Conservation (phyloP, 257 asterid genomes). For the Petunia secreta region DNA sequence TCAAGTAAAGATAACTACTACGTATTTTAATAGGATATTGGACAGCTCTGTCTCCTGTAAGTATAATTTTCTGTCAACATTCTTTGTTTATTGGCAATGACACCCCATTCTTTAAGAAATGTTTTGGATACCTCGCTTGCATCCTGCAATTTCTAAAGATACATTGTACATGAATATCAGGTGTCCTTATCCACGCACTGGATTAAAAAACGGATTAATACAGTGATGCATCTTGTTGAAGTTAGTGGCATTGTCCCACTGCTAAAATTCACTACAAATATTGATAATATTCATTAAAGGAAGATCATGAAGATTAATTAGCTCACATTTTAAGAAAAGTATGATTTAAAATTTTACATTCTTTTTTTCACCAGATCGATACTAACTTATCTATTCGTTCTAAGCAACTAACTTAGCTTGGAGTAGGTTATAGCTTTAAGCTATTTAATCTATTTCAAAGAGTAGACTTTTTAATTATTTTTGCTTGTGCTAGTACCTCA, state of each 20-base stretch:
- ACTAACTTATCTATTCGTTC: too few species aligned
- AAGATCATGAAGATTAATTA: not conserved
- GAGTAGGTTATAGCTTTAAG: too few species aligned
- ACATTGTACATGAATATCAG: not conserved
- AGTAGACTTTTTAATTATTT: too few species aligned
- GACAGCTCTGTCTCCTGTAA: not conserved
- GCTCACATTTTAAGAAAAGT: not conserved
- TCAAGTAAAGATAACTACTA: not conserved
- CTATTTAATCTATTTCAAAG: too few species aligned
- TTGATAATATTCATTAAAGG: too few species aligned
- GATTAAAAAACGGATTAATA: not conserved
- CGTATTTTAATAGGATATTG: not conserved
- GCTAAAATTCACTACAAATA: not conserved
- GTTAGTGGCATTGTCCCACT: not conserved
- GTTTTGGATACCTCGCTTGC: not conserved
- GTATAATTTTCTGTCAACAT: not conserved
- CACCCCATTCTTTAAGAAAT: not conserved
- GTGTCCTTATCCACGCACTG: not conserved
- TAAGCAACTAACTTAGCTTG: too few species aligned
- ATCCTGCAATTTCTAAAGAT: slow-evolving; percentile 10
- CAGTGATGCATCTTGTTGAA: not conserved
- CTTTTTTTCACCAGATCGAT: too few species aligned
- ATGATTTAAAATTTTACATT: not conserved
- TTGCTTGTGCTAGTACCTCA: too few species aligned
- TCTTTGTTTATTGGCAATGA: slow-evolving; percentile 4